Conservation (phyloP, 257 asterid species). For the Nicotiana sylvestris region DNA sequence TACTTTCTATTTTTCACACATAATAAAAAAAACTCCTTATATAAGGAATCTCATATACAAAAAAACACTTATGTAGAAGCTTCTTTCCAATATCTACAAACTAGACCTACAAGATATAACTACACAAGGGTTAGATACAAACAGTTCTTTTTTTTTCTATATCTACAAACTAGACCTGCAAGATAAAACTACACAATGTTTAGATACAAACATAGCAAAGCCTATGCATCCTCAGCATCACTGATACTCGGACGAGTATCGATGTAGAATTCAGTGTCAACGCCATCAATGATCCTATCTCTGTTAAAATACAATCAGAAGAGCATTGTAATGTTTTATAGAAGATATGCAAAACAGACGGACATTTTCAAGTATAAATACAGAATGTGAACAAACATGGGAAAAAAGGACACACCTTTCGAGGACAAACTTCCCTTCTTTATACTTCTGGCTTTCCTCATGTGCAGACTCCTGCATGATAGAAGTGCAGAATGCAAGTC, state of each 20-base stretch:
- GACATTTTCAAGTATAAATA: neutral
- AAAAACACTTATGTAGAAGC: neutral
- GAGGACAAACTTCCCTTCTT: conserved; percentile 77
- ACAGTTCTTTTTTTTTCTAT: neutral
- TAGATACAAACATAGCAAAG: neutral
- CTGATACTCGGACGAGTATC: conserved; percentile 46
- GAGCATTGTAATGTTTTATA: neutral
- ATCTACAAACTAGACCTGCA: neutral
- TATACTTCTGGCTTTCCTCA: conserved; percentile 66
- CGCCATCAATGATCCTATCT: conserved; percentile 51
- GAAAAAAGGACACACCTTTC: conserved; percentile 40
- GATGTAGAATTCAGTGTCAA: conserved; percentile 56
- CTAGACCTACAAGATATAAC: neutral
- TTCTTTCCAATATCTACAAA: neutral
- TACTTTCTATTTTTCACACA: neutral
- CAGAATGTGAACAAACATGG: neutral
- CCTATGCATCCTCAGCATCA: conserved; percentile 42
- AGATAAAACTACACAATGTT: neutral
- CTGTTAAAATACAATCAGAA: conserved; percentile 31
- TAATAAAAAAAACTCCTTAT: neutral
- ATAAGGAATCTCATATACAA: neutral
- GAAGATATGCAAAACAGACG: neutral
- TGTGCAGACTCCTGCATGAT: conserved; percentile 56
- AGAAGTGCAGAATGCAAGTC: neutral
- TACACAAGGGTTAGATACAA: neutral